These are phyloP conservation scores for Sergeia podlipaevii DNA, from an alignment of 208 protist genomes.

Conservation along the genomic window DNA sequence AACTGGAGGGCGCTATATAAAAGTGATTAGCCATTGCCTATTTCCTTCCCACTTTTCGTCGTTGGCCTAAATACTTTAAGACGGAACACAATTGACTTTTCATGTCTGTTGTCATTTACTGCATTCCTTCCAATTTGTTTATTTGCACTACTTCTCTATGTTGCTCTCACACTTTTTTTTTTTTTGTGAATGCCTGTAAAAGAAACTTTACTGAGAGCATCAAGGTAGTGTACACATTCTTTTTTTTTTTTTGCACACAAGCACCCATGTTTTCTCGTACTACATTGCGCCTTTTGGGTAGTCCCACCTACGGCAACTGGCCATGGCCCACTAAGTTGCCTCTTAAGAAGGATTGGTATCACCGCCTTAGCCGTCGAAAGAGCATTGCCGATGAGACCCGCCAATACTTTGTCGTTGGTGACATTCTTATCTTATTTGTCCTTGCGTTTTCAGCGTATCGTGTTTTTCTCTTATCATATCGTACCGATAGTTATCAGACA, in stretches of 20 bases:
- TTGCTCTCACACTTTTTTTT: not conserved
- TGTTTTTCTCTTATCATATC: constrained; percentile 54
- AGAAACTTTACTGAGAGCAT: not conserved
- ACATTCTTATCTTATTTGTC: constrained; percentile 59
- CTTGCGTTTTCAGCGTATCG: constrained; percentile 61
- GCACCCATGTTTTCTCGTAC: constrained; percentile 34
- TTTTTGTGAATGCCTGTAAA: not conserved
- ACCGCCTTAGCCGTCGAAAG: constrained; percentile 50
- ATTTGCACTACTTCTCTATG: not conserved
- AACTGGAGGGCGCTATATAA: no score
- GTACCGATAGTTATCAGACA: constrained; percentile 71
- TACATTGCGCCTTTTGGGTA: constrained; percentile 32
- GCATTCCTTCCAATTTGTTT: not conserved
- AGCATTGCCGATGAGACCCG: constrained; percentile 81
- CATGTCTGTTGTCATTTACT: not conserved
- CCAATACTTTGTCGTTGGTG: constrained; percentile 68
- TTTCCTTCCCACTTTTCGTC: no score
- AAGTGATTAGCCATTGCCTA: no score
- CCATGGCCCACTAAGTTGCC: constrained; percentile 85
- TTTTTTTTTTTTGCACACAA: constrained; percentile 2
- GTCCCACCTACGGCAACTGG: constrained; percentile 76
- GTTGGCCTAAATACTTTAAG: no score
- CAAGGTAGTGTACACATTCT: no score
- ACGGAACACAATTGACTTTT: no score
- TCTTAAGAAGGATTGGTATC: constrained; percentile 68